Evolutionary conservation across 768 basidiomycete species (phyloP), one percentile per base, ranked within the genome.

Genomic region (Lentinula aciculospora): DNA sequence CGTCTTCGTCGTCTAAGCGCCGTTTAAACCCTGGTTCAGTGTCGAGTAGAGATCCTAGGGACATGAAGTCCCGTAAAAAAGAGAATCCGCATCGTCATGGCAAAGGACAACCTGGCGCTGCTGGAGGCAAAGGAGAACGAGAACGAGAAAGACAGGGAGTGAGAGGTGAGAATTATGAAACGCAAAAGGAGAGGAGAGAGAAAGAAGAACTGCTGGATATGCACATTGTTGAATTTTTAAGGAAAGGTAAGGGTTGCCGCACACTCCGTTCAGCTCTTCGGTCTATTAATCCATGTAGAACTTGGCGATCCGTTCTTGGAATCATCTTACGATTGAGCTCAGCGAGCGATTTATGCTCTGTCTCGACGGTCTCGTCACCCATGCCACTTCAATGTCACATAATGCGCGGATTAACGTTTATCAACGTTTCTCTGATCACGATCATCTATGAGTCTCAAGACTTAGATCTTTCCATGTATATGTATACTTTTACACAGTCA

Each of bases 241-340:
- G 46, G 29, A 45, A 48, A 31, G 44, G 56, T 57, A 7, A 27
- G 40, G 12, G 9, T n/a, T 5, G 29, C 5, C 13, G 37, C 10
- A 15, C 21, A n/a, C 4, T 15, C 19, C 8, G 12, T 12, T 4
- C 40, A 2, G 4, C 10, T n/a, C 10, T 10, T 2, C 2, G 9
- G 27, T 27, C n/a, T 56, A 21, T 56, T 56, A 21, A 5, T 8
- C 3, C 17, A 13, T 27, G 12, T n/a, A 57, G 56, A 44, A 17
- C 17, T 57, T 10, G 56, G 56, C 13, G 56, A 57, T 57, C 56
- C 44, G 5, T 57, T 57, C 12, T 15, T 29, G n/a, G 56, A 57
- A 21, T 15, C 28, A 19, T 39, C 34, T 6, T 54, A 40, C 12
- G 53, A 54, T 5, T 54, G 42, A 44, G 21, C 40, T 42, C 40